A percentile compares a stretch with the other conserved stretches of the same genome.
These are phyloP conservation scores for Microsporum ferrugineum DNA, from an alignment of 2,329 filamentous ascomycete species.

Conservation along the genomic window DNA sequence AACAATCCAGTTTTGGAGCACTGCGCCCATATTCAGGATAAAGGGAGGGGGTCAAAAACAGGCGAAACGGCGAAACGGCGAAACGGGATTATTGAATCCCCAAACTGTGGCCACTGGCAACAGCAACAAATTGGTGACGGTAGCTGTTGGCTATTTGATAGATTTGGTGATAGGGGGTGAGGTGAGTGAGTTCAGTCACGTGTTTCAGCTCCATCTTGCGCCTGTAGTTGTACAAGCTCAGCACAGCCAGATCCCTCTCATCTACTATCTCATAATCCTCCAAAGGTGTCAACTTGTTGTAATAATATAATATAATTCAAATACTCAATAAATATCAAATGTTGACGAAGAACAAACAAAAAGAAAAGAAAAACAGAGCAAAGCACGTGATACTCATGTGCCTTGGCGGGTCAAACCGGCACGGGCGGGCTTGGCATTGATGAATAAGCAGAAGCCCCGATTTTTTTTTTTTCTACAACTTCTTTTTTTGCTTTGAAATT, in stretches of 20 bases:
- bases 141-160: background rate
- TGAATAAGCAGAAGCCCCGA: background rate
- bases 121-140: background rate
- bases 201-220: background rate
- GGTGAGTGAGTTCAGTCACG: background rate
- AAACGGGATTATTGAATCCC: background rate
- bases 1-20: background rate
- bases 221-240: background rate
- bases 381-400: background rate
- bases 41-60: background rate
- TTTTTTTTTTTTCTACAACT: background rate
- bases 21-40: background rate
- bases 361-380: background rate
- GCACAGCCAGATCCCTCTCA: background rate
- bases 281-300: too few species aligned
- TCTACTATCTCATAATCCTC: background rate
- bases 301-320: background rate
- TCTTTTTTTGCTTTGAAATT: background rate
- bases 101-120: background rate
- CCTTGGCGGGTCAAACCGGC: conserved; percentile 2
- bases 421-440: background rate
- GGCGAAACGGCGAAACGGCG: background rate
- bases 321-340: background rate
- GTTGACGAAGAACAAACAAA: background rate
- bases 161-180: background rate